Evolutionary conservation across 495 filamentous ascomycete species (phyloP).

Genomic region (Hypoxylon cercidicola): DNA sequence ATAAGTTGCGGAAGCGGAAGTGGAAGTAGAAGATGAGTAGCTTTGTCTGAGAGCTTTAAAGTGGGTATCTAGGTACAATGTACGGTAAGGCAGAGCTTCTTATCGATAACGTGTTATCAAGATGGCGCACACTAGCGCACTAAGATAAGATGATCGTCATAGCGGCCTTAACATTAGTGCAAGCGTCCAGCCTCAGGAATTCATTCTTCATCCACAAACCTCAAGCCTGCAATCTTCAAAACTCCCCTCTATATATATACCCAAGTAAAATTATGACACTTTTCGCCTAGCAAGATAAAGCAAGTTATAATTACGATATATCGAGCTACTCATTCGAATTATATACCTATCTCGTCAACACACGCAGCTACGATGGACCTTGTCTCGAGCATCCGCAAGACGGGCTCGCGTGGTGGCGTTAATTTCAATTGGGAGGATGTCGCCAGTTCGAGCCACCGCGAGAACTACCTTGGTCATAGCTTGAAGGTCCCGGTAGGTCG

Average conservation of each 20-base stretch:
- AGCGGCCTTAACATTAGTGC: too few species aligned
- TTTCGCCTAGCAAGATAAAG: neutral
- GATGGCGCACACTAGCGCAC: neutral
- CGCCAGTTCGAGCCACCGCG: constrained; percentile 83
- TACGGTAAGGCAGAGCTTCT: neutral
- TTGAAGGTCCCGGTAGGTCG: constrained; percentile 95
- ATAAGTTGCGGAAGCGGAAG: neutral
- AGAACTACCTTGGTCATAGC: constrained; percentile 97
- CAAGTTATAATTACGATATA: neutral
- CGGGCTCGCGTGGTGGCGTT: constrained; percentile 91
- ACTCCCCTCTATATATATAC: too few species aligned
- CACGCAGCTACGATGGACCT: constrained; percentile 77
- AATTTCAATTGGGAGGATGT: constrained; percentile 98
- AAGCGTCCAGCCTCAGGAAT: too few species aligned
- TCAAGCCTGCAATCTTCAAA: neutral
- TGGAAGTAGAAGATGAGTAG: neutral
- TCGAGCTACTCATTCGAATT: neutral
- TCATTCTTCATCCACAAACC: too few species aligned
- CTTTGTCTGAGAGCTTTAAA: constrained; percentile 4
- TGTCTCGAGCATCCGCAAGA: constrained; percentile 89
- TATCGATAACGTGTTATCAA: constrained; percentile 7
- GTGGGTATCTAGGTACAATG: constrained; percentile 1
- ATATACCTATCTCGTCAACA: neutral
- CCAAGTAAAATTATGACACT: too few species aligned
- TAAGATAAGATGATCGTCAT: neutral